Conservation (phyloP, 495 filamentous ascomycete genomes). For the Cenococcum geophilum region DNA sequence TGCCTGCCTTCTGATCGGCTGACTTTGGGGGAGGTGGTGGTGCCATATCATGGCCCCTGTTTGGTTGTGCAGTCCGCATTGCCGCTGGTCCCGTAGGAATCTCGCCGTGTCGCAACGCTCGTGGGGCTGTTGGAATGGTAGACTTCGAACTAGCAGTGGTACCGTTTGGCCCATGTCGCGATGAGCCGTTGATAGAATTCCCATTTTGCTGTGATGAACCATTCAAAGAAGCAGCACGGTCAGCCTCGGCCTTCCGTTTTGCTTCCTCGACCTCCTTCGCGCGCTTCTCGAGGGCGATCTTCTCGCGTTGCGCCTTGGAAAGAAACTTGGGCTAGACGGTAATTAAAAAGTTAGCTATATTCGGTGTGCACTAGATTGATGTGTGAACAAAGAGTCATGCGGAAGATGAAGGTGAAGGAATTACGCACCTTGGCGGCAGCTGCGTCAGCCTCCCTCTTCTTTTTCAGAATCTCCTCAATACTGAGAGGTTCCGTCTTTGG, state of each 20-base stretch:
- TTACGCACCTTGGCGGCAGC: conserved; percentile 63
- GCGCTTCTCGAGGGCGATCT: conserved; percentile 76
- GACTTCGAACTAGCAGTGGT: conserved; percentile 12
- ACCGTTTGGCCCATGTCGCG: conserved; percentile 5
- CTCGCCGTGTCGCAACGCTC: conserved; percentile 60
- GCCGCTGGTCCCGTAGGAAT: conserved; percentile 50
- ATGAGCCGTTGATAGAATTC: conserved; percentile 9
- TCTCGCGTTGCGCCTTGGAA: conserved; percentile 82
- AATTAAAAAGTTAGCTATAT: conserved; percentile 32
- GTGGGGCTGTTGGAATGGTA: conserved; percentile 69
- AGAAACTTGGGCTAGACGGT: conserved; percentile 75
- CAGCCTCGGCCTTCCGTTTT: conserved; percentile 50
- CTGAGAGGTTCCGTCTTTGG: conserved; percentile 53
- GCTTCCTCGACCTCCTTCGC: conserved; percentile 75
- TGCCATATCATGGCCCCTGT: conserved; percentile 50
- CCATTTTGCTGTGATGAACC: conserved; percentile 33
- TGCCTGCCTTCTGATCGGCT: conserved; percentile 38
- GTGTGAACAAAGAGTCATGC: conserved; percentile 28
- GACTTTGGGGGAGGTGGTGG: conserved; percentile 48
- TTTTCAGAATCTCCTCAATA: conserved; percentile 69
- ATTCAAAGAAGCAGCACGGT: conserved; percentile 26
- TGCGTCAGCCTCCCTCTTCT: conserved; percentile 73
- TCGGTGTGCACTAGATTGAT: conserved; percentile 28
- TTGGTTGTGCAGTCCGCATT: conserved; percentile 45
- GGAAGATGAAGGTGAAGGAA: conserved; percentile 7